A percentile compares a stretch with the other conserved stretches of the same genome.
phyloP scores from a whole-genome alignment of 2,329 filamentous ascomycete species.

The Ascochyta rabiei region DNA sequence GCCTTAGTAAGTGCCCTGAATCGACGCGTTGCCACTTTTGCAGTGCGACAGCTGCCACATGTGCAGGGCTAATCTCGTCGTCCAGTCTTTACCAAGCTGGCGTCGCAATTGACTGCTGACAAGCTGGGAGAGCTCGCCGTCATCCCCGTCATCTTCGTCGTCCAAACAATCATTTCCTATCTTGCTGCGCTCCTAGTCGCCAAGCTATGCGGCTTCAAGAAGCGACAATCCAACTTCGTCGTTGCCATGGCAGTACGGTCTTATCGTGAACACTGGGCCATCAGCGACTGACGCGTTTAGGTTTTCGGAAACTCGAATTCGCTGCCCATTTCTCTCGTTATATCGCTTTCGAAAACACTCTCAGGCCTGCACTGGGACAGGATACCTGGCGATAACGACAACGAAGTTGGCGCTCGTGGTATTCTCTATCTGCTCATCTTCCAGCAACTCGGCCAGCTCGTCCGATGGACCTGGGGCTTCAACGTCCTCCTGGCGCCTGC shows the following conservation, averaged over 20 bases:
- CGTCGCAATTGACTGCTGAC: conserved; percentile 88
- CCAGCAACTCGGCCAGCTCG: conserved; percentile 92
- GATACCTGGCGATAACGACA: conserved; percentile 89
- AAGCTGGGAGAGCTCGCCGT: conserved; percentile 89
- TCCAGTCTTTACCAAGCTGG: conserved; percentile 93
- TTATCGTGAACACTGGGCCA: neutral
- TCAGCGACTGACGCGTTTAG: conserved; percentile 46
- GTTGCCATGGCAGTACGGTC: conserved; percentile 83
- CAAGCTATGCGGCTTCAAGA: conserved; percentile 78
- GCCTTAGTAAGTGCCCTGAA: conserved; percentile 69
- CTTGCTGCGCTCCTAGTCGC: conserved; percentile 73
- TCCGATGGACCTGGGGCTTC: conserved; percentile 98
- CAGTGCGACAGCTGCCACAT: neutral
- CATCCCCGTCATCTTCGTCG: conserved; percentile 91
- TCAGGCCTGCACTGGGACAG: conserved; percentile 92
- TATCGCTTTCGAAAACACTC: conserved; percentile 91
- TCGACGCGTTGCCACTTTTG: neutral
- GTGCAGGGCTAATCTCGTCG: conserved; percentile 8
- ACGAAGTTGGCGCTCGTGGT: conserved; percentile 89
- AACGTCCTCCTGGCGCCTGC: conserved; percentile 90
- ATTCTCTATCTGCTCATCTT: conserved; percentile 97
- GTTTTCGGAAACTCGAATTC: conserved; percentile 99
- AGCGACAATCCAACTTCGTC: conserved; percentile 89
- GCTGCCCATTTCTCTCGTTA: conserved; percentile 91
- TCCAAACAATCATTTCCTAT: conserved; percentile 89